Evolutionary conservation across 257 asterid species (phyloP).

Genomic region (Fraxinus quadrangulata): DNA sequence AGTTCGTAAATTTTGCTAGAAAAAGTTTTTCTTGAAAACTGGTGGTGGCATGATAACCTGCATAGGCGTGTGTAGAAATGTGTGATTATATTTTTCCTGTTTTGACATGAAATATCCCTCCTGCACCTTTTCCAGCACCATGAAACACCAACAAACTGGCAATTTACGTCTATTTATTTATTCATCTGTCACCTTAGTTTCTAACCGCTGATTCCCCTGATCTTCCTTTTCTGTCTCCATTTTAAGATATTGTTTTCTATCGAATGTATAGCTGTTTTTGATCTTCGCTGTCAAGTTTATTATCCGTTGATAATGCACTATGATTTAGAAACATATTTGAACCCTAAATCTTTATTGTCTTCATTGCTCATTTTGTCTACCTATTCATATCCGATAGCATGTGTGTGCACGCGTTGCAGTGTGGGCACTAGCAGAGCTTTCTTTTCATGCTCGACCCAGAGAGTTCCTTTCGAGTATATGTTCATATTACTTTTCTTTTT

Average conservation of each 20-base stretch:
- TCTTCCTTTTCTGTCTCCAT: not conserved
- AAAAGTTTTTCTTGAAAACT: not conserved
- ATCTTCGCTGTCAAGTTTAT: too few species aligned
- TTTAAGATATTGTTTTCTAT: not conserved
- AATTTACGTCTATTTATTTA: not conserved
- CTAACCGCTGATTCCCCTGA: not conserved
- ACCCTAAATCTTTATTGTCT: too few species aligned
- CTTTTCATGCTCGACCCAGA: not conserved
- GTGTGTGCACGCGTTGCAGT: not conserved
- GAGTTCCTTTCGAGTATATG: not conserved
- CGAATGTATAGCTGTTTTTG: not conserved
- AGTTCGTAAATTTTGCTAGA: not conserved
- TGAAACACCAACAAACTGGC: not conserved
- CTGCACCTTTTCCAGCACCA: not conserved
- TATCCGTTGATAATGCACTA: too few species aligned
- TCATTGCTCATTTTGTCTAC: too few species aligned
- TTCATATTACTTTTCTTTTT: not conserved
- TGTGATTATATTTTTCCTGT: not conserved
- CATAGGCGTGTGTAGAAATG: not conserved
- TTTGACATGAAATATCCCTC: not conserved
- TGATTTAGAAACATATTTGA: too few species aligned
- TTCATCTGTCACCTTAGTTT: not conserved
- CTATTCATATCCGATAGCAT: not conserved
- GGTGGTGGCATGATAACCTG: not conserved
- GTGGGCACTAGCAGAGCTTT: not conserved